Conservation (phyloP, 1,284 basidiomycete species). For the Cutaneotrichosporon sp. region DNA sequence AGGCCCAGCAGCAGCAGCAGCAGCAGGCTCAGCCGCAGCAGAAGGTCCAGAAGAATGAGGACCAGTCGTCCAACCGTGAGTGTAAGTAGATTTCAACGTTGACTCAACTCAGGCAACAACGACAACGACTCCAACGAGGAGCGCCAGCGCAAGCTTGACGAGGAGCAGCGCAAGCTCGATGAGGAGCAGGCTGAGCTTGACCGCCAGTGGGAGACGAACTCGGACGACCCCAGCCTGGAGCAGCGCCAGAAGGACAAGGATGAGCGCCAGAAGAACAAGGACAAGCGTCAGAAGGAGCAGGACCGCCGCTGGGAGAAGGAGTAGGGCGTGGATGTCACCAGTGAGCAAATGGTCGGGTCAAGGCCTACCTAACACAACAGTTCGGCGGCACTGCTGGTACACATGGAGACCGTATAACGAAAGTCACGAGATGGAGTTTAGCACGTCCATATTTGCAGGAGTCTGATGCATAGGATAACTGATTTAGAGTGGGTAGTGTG, state of each 20-base stretch:
- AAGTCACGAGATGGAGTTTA: too few species aligned
- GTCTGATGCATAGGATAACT: too few species aligned
- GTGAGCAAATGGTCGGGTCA: too few species aligned
- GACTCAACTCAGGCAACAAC: slow-evolving; percentile 10
- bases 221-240: background rate
- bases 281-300: background rate
- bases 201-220: background rate
- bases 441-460: too few species aligned
- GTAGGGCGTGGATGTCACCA: too few species aligned
- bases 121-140: slow-evolving; percentile 6
- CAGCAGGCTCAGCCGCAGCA: background rate
- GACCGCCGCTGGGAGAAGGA: background rate
- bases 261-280: background rate
- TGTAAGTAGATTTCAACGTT: background rate
- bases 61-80: slow-evolving; percentile 1
- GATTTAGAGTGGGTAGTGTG: too few species aligned
- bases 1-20: background rate
- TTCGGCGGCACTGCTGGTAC: too few species aligned
- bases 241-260: background rate
- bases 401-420: too few species aligned
- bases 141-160: background rate
- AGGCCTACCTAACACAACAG: too few species aligned
- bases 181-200: background rate
- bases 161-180: slow-evolving; percentile 2
- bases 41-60: background rate